These are phyloP conservation scores for Epichloe bromicola DNA, from an alignment of 2,329 filamentous ascomycete species.

Conservation along the genomic window DNA sequence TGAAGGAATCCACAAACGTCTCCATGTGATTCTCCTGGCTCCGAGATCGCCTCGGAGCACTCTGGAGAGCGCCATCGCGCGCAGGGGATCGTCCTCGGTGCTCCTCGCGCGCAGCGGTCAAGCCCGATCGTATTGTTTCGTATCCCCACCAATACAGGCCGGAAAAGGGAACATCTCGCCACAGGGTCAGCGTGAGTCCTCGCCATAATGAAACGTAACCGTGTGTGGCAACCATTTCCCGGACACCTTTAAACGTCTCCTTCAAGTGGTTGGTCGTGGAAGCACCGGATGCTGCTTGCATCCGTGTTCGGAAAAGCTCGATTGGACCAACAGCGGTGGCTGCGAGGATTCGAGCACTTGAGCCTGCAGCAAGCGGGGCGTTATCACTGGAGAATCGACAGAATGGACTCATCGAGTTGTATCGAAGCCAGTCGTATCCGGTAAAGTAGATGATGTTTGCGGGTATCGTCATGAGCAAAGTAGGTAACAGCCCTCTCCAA, in stretches of 20 bases:
- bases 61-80: conserved; percentile 24
- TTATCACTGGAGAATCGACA: conserved; percentile 52
- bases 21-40: conserved; percentile 57
- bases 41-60: conserved; percentile 41
- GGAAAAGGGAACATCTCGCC: conserved; percentile 95
- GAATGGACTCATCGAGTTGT: conserved; percentile 60
- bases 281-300: conserved; percentile 60
- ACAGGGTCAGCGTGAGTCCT: conserved; percentile 78
- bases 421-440: conserved; percentile 89
- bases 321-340: conserved; percentile 78
- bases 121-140: conserved; percentile 60
- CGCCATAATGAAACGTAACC: conserved; percentile 82
- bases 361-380: conserved; percentile 68
- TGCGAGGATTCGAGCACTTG: conserved; percentile 64
- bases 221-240: conserved; percentile 63
- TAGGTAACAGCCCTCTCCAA: conserved; percentile 91
- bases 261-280: conserved; percentile 57
- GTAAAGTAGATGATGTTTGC: conserved; percentile 98
- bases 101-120: conserved; percentile 56
- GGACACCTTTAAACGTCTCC: conserved; percentile 63
- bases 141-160: conserved; percentile 98
- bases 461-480: conserved; percentile 83
- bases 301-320: conserved; percentile 84
- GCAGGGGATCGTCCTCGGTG: conserved; percentile 27
- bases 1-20: conserved; percentile 80